Percentiles rank a stretch among this genome's conserved stretches.
These are phyloP conservation scores for Microsporum canis DNA, from an alignment of 2,329 filamentous ascomycete species.

Conservation along the genomic window DNA sequence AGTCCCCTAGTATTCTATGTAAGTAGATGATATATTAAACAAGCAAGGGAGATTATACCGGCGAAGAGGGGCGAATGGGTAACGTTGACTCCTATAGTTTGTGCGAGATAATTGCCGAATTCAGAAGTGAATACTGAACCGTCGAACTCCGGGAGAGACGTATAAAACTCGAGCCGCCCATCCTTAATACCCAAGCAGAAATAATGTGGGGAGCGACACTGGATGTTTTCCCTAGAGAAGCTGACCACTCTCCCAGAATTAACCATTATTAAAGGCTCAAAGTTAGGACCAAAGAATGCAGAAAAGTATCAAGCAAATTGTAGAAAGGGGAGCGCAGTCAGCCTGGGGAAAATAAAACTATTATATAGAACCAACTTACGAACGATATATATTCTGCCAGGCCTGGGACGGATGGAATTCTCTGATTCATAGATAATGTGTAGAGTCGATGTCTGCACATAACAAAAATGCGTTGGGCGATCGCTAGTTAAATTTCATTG, in stretches of 20 bases:
- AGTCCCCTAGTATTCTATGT: background rate
- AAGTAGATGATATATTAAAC: background rate
- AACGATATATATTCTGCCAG: background rate
- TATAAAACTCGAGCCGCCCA: background rate
- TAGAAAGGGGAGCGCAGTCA: background rate
- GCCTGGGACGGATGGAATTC: background rate
- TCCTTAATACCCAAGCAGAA: background rate
- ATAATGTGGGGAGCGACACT: background rate
- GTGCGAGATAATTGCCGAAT: background rate
- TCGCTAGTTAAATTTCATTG: background rate
- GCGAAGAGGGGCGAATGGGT: background rate
- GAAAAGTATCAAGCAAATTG: background rate
- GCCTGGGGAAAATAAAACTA: background rate
- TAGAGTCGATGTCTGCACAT: too few species aligned
- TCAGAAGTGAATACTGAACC: background rate
- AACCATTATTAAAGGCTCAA: background rate
- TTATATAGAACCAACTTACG: background rate
- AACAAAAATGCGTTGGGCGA: too few species aligned
- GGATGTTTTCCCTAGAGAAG: background rate
- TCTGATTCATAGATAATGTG: too few species aligned
- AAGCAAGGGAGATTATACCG: background rate
- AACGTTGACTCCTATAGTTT: background rate
- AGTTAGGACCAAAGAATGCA: background rate
- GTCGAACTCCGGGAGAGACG: background rate
- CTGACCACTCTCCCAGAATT: background rate